Base-by-base conservation (phyloP, 75 land plant species). In the Pseudotsuga menziesii region DNA sequence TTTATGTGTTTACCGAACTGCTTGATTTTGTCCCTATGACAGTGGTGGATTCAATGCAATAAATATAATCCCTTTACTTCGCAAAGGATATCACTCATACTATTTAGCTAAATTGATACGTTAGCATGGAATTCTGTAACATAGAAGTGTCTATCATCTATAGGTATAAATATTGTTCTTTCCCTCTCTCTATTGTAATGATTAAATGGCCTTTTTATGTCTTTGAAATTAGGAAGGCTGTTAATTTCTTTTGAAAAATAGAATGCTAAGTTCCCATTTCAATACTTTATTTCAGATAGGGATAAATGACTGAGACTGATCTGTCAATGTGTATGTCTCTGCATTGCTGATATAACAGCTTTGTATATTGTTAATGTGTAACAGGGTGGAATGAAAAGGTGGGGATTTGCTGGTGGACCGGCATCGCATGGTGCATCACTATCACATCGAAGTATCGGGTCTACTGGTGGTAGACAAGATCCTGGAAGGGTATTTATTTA, bases 311-410 rank as follows among this genome's bases (percentile, higher is more conserved):
- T 41, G 20, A 41, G 25, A 27, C n/a, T 69, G 72, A 41, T 36
- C 12, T 48, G 54, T 48, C 54, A 48, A 11, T 48, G 54, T 48
- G 54, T 48, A 48, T 48, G 54, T 48, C 54, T 48, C 54, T 48
- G 54, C 12, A 48, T 48, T 48, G 11, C 54, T 48, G 54, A 48
- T 48, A 48, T 48, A 48, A 48, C 1, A 23, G 35, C 29, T 75
- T 63, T 36, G 1, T 57, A 59, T 55, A 12, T 29, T 67, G 59
- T 81, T 44, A 76, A 4, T 77, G 12, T 41, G 80, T 39, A 61
- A 57, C 80, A 96, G 99, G 99, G 99, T 82, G 94, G 81, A 32
- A 96, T 96, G 99, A 96, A 96, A 82, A 90, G 98, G 71, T 83
- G 87, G 85, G 90, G 90, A 36, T 92, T 96, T 79, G 70, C 78